Conservation (phyloP, 768 basidiomycete genomes). For the Boletus edulis region DNA sequence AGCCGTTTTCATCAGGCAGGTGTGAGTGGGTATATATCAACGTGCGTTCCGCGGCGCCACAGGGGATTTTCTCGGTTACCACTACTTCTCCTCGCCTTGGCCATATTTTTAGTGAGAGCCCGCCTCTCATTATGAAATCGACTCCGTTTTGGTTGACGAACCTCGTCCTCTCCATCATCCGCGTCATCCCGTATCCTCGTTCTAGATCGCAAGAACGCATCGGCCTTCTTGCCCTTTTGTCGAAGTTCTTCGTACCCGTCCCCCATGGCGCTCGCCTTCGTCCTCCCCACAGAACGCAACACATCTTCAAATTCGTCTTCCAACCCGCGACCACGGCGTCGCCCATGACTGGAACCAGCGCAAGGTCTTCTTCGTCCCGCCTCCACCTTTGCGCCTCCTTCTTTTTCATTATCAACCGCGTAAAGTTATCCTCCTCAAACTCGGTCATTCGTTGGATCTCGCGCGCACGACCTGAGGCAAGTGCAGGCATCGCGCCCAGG, state of each 20-base stretch:
- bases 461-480: conserved; percentile 63
- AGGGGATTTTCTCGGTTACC: background rate
- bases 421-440: conserved; percentile 95
- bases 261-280: conserved; percentile 38
- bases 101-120: conserved; percentile 30
- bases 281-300: conserved; percentile 56
- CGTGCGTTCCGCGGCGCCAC: no score
- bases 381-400: conserved; percentile 68
- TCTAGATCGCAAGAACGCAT: conserved; percentile 60
- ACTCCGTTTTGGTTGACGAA: conserved; percentile 34
- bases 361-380: conserved; percentile 84
- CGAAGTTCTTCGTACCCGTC: conserved; percentile 86
- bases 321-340: conserved; percentile 63
- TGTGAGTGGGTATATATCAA: no score
- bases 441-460: conserved; percentile 79
- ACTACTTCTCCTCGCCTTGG: conserved; percentile 12
- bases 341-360: conserved; percentile 58
- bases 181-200: conserved; percentile 27
- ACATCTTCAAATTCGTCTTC: conserved; percentile 87
- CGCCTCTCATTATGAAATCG: conserved; percentile 45
- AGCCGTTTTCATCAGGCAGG: background rate
- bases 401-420: conserved; percentile 87
- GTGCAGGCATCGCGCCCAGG: conserved; percentile 57
- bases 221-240: conserved; percentile 59
- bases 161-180: conserved; percentile 30